phyloP scores from a whole-genome alignment of 2,329 filamentous ascomycete genomes.

The Raffaelea albimanens region DNA sequence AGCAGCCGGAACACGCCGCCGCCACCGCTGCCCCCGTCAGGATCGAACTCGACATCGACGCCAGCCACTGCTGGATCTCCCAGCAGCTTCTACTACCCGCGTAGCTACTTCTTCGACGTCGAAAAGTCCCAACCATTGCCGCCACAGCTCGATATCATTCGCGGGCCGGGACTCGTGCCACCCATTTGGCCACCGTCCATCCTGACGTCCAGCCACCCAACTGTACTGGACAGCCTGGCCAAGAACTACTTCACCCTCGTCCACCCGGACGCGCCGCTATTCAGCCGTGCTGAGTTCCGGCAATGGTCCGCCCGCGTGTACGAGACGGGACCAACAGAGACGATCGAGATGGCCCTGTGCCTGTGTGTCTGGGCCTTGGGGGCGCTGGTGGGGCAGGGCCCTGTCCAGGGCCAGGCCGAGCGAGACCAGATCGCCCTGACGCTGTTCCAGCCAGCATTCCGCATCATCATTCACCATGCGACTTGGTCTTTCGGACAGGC shows the following conservation, averaged over 20 bases:
- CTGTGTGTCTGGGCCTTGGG: constrained; percentile 27
- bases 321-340: constrained; percentile 10
- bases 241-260: constrained; percentile 24
- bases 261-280: constrained; percentile 26
- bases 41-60: not conserved
- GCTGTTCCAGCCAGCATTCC: constrained; percentile 25
- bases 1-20: not conserved
- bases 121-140: constrained; percentile 24
- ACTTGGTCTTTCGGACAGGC: constrained; percentile 21
- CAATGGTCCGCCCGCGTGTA: constrained; percentile 19
- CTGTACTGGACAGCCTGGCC: constrained; percentile 17
- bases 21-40: not conserved
- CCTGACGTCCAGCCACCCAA: constrained; percentile 16
- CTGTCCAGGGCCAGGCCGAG: constrained; percentile 12
- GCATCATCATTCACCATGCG: constrained; percentile 22
- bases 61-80: not conserved
- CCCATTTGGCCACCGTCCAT: not conserved
- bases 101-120: constrained; percentile 23
- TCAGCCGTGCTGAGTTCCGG: constrained; percentile 19
- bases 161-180: constrained; percentile 1
- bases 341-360: constrained; percentile 23
- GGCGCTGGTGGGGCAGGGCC: constrained; percentile 11
- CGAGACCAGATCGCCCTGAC: constrained; percentile 20
- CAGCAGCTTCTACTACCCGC: constrained; percentile 14
- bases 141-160: constrained; percentile 18